These are phyloP conservation scores for Thelonectria rubi DNA, from an alignment of 2,329 filamentous ascomycete genomes.

Conservation along the genomic window DNA sequence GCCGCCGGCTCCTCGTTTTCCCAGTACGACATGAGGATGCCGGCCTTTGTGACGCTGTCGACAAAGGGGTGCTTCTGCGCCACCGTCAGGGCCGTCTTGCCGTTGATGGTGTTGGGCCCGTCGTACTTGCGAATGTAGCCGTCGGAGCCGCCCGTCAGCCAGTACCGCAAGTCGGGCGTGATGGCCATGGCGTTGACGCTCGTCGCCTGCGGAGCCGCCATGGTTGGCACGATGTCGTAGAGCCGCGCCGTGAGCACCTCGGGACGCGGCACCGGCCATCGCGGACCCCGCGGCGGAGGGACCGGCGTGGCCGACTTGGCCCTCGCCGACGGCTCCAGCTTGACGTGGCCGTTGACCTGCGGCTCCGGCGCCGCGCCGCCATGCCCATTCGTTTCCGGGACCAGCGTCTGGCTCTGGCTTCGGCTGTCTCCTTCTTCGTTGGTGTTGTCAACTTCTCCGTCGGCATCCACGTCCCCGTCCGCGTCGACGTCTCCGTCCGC, in stretches of 20 bases:
- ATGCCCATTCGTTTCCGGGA: conserved; percentile 43
- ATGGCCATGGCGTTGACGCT: conserved; percentile 93
- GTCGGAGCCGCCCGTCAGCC: conserved; percentile 92
- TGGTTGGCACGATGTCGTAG: conserved; percentile 97
- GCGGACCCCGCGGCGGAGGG: conserved; percentile 30
- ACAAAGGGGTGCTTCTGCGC: conserved; percentile 97
- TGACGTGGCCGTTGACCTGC: conserved; percentile 49
- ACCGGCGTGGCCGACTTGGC: conserved; percentile 44
- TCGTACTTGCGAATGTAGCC: conserved; percentile 98
- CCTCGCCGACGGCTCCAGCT: conserved; percentile 32
- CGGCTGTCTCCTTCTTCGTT: conserved; percentile 54
- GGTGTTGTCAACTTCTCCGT: conserved; percentile 48
- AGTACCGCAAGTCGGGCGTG: conserved; percentile 93
- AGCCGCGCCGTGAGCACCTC: conserved; percentile 81
- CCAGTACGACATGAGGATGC: conserved; percentile 96
- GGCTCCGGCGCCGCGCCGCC: conserved; percentile 48
- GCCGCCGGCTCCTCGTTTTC: conserved; percentile 85
- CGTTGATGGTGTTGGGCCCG: conserved; percentile 93
- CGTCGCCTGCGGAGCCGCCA: conserved; percentile 94
- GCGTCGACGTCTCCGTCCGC: conserved; percentile 48
- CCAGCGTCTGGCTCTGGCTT: conserved; percentile 46
- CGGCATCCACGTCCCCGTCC: conserved; percentile 50
- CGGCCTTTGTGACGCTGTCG: conserved; percentile 95
- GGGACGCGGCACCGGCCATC: conserved; percentile 71
- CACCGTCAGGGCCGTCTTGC: conserved; percentile 91